phyloP scores from a whole-genome alignment of 176 grass and related monocot genomes.

The Eragrostis nindensis region DNA sequence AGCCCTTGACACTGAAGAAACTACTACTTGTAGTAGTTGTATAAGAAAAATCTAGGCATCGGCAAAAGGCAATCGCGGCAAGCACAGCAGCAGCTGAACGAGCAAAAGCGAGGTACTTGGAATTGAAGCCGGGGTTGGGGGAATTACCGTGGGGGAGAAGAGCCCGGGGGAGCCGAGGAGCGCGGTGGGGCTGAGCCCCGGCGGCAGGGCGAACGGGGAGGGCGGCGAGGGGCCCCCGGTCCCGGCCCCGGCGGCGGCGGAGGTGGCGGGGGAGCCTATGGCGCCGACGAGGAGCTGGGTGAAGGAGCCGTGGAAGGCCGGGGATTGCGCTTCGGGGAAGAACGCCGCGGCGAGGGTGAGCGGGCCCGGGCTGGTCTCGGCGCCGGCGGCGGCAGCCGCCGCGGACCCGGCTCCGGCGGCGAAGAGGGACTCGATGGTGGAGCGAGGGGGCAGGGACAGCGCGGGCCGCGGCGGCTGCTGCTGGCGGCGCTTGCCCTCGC shows the following conservation, averaged over 20 bases:
- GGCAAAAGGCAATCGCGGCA: conserved; percentile 1
- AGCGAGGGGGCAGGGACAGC: conserved; percentile 47
- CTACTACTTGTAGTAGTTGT: not conserved
- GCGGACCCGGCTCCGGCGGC: not conserved
- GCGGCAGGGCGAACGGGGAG: conserved; percentile 49
- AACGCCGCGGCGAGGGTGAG: conserved; percentile 50
- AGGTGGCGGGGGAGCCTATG: conserved; percentile 45
- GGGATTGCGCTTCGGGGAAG: conserved; percentile 55
- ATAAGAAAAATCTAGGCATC: conserved; percentile 25
- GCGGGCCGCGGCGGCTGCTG: conserved; percentile 21
- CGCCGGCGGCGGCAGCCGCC: not conserved
- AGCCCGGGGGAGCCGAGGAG: conserved; percentile 47
- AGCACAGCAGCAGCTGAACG: too few species aligned
- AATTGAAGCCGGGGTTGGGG: not conserved
- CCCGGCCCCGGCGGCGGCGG: conserved; percentile 25
- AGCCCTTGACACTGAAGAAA: not conserved
- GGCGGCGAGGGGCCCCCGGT: conserved; percentile 34
- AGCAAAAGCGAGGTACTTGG: not conserved
- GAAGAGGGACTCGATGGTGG: conserved; percentile 51
- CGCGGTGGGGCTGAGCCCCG: conserved; percentile 45
- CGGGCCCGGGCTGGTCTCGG: conserved; percentile 51
- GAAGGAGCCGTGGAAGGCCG: conserved; percentile 69
- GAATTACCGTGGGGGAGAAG: conserved; percentile 53
- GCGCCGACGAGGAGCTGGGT: conserved; percentile 67
- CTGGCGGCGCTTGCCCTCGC: not conserved